Conservation (phyloP, 495 filamentous ascomycete species). For the Staphylotrichum longicolle region DNA sequence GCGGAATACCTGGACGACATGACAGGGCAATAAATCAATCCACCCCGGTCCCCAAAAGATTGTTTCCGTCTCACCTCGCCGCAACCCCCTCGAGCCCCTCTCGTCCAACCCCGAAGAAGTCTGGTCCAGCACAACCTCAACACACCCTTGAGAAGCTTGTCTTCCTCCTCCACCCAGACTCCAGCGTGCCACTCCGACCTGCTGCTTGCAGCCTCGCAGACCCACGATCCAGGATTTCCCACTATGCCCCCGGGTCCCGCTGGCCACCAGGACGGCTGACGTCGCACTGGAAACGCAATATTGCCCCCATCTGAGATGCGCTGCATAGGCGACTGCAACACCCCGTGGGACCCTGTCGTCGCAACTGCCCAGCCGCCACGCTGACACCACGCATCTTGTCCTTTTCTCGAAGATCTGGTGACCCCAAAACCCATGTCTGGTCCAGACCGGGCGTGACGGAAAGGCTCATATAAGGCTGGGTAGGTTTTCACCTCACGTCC, state of each 20-base stretch:
- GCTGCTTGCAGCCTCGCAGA: not conserved
- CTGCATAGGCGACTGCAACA: conserved; percentile 32
- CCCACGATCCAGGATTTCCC: conserved; percentile 20
- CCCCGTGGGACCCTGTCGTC: conserved; percentile 20
- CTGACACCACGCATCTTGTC: conserved; percentile 18
- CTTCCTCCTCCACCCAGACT: conserved; percentile 5
- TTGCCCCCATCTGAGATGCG: conserved; percentile 29
- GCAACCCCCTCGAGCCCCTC: conserved; percentile 1
- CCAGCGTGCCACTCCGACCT: not conserved
- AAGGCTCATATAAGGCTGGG: conserved; percentile 12
- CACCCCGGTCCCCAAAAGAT: not conserved
- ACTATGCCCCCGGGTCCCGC: conserved; percentile 15
- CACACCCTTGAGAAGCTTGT: conserved; percentile 5
- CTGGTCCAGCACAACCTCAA: conserved; percentile 3
- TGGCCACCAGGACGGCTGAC: conserved; percentile 7
- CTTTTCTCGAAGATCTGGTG: conserved; percentile 9
- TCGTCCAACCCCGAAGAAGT: not conserved
- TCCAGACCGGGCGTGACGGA: not conserved
- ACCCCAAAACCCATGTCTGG: conserved; percentile 19
- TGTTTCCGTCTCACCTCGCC: conserved; percentile 17
- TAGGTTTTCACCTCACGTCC: not conserved
- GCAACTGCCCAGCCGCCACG: conserved; percentile 13
- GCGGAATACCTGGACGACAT: not conserved
- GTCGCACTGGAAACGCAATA: conserved; percentile 19
- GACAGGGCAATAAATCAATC: conserved; percentile 1